Percentiles rank a stretch among this genome's conserved stretches.
Conservation (phyloP, 768 basidiomycete genomes). For the Mycena indigotica region DNA sequence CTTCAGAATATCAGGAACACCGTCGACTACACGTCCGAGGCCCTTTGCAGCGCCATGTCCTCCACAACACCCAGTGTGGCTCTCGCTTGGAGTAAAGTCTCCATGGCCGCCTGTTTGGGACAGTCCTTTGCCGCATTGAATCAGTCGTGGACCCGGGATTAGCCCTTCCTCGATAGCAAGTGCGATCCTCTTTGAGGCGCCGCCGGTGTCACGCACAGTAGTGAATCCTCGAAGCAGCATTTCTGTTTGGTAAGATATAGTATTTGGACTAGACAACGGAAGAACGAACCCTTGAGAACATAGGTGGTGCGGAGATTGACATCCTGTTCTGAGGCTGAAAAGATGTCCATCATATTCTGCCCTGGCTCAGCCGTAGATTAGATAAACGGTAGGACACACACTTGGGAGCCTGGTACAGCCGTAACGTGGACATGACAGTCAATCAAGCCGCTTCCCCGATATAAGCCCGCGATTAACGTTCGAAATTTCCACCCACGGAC, state of each 20-base stretch:
- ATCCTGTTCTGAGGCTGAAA: slow-evolving; percentile 33
- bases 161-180: slow-evolving; percentile 41
- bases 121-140: slow-evolving; percentile 42
- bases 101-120: slow-evolving; percentile 47
- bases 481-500: slow-evolving; percentile 32
- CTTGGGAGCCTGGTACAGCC: slow-evolving; percentile 40
- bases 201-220: slow-evolving; percentile 42
- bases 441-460: slow-evolving; percentile 36
- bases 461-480: background rate
- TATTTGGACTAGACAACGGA: no score
- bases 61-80: slow-evolving; percentile 36
- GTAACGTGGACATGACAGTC: slow-evolving; percentile 49
- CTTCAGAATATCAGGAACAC: slow-evolving; percentile 40
- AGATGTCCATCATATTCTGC: slow-evolving; percentile 38
- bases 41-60: slow-evolving; percentile 32
- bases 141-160: slow-evolving; percentile 37
- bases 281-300: slow-evolving; percentile 34
- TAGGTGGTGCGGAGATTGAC: slow-evolving; percentile 39
- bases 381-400: background rate
- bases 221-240: slow-evolving; percentile 44
- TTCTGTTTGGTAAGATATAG: slow-evolving; percentile 22
- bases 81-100: slow-evolving; percentile 30
- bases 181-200: slow-evolving; percentile 41
- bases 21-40: slow-evolving; percentile 38
- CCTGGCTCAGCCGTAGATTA: background rate